A percentile compares a stretch with the other conserved stretches of the same genome.
phyloP scores from a whole-genome alignment of 2,329 filamentous ascomycete species.

The Calonectria pauciramosa region DNA sequence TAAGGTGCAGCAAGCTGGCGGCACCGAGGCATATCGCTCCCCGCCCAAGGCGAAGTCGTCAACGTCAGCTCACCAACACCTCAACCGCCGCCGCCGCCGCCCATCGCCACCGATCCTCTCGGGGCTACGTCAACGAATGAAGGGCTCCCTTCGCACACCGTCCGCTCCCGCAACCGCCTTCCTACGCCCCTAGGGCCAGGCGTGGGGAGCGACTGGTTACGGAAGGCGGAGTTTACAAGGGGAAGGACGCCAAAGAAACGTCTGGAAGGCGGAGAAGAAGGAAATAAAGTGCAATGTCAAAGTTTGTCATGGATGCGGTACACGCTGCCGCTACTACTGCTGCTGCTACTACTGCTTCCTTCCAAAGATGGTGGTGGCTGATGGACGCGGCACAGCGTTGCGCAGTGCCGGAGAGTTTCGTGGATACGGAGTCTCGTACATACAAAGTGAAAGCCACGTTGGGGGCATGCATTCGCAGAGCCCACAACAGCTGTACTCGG shows the following conservation, averaged over 20 bases:
- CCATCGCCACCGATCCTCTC: background rate
- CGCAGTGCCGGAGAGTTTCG: background rate
- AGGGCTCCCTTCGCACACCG: background rate
- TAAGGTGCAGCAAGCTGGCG: background rate
- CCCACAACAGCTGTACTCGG: background rate
- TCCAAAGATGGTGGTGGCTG: background rate
- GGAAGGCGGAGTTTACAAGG: background rate
- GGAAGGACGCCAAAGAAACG: background rate
- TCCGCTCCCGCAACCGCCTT: background rate
- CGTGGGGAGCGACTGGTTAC: too few relatives aligned
- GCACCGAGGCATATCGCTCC: background rate
- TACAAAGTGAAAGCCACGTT: background rate
- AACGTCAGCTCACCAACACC: slow-evolving; percentile 19
- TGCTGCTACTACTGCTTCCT: background rate
- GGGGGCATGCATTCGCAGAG: background rate
- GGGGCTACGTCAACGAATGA: background rate
- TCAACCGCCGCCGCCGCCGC: background rate
- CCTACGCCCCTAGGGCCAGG: too few relatives aligned
- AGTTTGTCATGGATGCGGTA: too few relatives aligned
- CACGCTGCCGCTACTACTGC: too few relatives aligned
- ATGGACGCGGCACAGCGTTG: background rate
- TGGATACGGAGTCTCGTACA: background rate
- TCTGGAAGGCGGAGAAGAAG: background rate
- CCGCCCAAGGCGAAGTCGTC: slow-evolving; percentile 15
- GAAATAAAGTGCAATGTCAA: background rate